phyloP scores from a whole-genome alignment of 345 rosid species.

The Brassica carinata region DNA sequence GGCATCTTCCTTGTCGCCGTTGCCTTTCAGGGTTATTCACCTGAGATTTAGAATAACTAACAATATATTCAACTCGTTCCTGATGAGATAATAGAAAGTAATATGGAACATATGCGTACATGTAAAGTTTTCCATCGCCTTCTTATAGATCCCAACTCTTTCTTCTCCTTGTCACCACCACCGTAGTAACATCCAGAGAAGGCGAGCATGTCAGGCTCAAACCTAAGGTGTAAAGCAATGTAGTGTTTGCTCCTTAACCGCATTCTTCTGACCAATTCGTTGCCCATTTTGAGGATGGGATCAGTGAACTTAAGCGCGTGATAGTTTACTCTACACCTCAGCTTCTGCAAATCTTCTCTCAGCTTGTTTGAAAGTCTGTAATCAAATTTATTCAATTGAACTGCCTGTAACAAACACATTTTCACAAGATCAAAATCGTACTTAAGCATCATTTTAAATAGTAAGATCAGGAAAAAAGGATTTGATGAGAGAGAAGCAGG shows the following conservation, averaged over 20 bases:
- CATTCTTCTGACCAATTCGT: conserved; percentile 70
- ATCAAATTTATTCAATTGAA: conserved; percentile 88
- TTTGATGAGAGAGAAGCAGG: conserved; percentile 28
- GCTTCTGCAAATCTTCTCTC: conserved; percentile 78
- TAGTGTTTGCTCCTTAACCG: conserved; percentile 73
- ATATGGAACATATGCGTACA: conserved; percentile 47
- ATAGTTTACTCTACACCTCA: conserved; percentile 95
- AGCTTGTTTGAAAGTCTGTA: conserved; percentile 91
- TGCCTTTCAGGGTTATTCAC: conserved; percentile 75
- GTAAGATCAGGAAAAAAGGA: conserved; percentile 3
- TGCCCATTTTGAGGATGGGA: conserved; percentile 79
- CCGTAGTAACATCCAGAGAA: conserved; percentile 99
- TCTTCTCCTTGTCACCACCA: conserved; percentile 90
- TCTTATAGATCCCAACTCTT: conserved; percentile 78
- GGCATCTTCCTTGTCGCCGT: conserved; percentile 97
- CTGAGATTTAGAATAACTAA: conserved; percentile 47
- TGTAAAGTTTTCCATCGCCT: conserved; percentile 98
- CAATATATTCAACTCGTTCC: neutral
- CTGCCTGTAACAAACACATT: conserved; percentile 54
- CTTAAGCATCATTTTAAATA: conserved; percentile 13
- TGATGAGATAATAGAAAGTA: too few species aligned
- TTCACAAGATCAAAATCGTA: conserved; percentile 13
- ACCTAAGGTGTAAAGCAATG: conserved; percentile 95
- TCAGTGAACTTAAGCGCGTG: conserved; percentile 86
- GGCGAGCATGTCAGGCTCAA: conserved; percentile 99